Evolutionary conservation across 75 land plant species (phyloP).

Genomic region (Sequoia sempervirens): DNA sequence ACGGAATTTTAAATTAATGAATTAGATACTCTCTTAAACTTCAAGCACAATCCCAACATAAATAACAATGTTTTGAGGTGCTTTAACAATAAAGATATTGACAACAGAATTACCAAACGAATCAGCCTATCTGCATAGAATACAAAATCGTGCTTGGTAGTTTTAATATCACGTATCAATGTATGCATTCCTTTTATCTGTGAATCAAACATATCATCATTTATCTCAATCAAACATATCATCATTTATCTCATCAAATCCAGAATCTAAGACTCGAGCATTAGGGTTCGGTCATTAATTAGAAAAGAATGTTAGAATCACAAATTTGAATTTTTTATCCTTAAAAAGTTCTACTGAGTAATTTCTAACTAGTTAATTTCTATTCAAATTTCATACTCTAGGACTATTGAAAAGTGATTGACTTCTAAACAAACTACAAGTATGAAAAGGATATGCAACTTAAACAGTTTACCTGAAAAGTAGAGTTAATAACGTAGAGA

Average conservation of each 20-base stretch:
- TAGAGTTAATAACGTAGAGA: slow-evolving; percentile 86
- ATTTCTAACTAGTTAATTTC: background rate
- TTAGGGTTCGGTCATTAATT: background rate
- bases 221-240: too few relatives aligned
- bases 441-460: background rate
- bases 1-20: background rate
- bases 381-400: background rate
- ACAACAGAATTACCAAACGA: slow-evolving; percentile 53
- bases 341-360: background rate
- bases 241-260: slow-evolving; percentile 24
- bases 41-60: background rate
- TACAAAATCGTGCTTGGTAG: slow-evolving; percentile 88
- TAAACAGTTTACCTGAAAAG: slow-evolving; percentile 62
- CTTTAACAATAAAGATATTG: background rate
- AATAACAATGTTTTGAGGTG: background rate
- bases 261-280: slow-evolving; percentile 43
- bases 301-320: background rate
- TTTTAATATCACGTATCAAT: slow-evolving; percentile 72
- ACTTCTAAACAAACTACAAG: background rate
- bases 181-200: slow-evolving; percentile 51
- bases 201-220: background rate
- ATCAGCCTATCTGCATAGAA: slow-evolving; percentile 88
- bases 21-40: background rate
- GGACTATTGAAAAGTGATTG: background rate
- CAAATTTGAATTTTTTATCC: background rate